phyloP scores from a whole-genome alignment of 495 filamentous ascomycete genomes.

The Neurospora hispaniola region DNA sequence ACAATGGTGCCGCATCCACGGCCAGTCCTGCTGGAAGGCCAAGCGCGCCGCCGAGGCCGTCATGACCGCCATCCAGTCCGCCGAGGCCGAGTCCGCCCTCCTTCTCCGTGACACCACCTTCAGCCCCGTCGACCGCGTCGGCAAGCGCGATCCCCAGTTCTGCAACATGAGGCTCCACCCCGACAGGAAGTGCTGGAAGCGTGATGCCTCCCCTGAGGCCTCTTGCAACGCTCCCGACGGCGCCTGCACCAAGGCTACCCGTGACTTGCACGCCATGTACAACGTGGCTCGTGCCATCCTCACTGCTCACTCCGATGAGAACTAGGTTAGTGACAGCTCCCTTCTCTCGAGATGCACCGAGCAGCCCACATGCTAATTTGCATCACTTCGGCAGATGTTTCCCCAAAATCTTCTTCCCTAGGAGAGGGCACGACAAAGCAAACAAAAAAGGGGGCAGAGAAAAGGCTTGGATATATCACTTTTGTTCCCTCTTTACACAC shows the following conservation, averaged over 20 bases:
- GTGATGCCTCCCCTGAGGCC: slow-evolving; percentile 16
- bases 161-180: neutral
- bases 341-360: no score
- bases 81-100: neutral
- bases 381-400: neutral
- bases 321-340: neutral
- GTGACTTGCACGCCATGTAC: slow-evolving; percentile 26
- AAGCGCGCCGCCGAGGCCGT: slow-evolving; percentile 22
- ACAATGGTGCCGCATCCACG: slow-evolving; percentile 18
- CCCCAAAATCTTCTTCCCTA: neutral
- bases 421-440: neutral
- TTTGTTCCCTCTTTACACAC: neutral
- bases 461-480: neutral
- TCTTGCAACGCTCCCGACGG: slow-evolving; percentile 19
- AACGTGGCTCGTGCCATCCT: slow-evolving; percentile 22
- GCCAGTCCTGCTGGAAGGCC: slow-evolving; percentile 24
- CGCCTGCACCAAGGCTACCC: slow-evolving; percentile 24
- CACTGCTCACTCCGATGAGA: slow-evolving; percentile 10
- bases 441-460: neutral
- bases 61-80: slow-evolving; percentile 16
- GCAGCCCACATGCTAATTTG: neutral
- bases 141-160: slow-evolving; percentile 12
- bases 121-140: slow-evolving; percentile 8
- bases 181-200: slow-evolving; percentile 10
- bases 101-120: slow-evolving; percentile 8